Conservation (phyloP, 148 eudicot genomes). For the Nepenthes gracilis region DNA sequence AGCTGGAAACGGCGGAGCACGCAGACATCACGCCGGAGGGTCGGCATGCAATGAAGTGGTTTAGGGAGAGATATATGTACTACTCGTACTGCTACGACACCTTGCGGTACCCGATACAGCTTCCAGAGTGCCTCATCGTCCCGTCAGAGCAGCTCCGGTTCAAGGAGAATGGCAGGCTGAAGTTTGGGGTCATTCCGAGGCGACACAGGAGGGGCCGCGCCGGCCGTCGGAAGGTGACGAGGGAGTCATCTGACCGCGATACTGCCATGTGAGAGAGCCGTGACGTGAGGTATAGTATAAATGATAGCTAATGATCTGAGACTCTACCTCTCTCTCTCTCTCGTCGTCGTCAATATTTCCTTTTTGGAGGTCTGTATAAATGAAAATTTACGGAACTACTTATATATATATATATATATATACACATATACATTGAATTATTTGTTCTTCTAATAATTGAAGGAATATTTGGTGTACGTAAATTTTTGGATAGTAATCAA, state of each 20-base stretch:
- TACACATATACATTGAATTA: neutral
- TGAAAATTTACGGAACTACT: too few relatives aligned
- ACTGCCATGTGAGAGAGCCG: neutral
- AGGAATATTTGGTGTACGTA: too few relatives aligned
- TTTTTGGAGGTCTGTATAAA: too few relatives aligned
- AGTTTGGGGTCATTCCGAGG: slow-evolving; percentile 34
- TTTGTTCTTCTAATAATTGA: too few relatives aligned
- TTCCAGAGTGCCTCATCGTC: slow-evolving; percentile 64
- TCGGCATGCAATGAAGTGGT: slow-evolving; percentile 49
- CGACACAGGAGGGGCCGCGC: slow-evolving; percentile 15
- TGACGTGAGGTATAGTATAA: neutral
- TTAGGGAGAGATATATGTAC: slow-evolving; percentile 68
- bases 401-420: neutral
- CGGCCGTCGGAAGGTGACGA: slow-evolving; percentile 7
- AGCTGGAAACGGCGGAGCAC: slow-evolving; percentile 29
- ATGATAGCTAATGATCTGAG: too few relatives aligned
- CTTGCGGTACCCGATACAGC: slow-evolving; percentile 40
- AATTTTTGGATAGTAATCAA: too few relatives aligned
- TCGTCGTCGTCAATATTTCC: too few relatives aligned
- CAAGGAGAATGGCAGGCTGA: slow-evolving; percentile 57
- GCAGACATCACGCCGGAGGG: slow-evolving; percentile 39
- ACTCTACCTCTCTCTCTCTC: too few relatives aligned
- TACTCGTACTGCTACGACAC: slow-evolving; percentile 76
- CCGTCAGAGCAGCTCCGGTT: slow-evolving; percentile 49
- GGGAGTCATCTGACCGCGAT: neutral